phyloP scores from a whole-genome alignment of 2,329 filamentous ascomycete genomes.

The Aspergillus ochraceoroseus region DNA sequence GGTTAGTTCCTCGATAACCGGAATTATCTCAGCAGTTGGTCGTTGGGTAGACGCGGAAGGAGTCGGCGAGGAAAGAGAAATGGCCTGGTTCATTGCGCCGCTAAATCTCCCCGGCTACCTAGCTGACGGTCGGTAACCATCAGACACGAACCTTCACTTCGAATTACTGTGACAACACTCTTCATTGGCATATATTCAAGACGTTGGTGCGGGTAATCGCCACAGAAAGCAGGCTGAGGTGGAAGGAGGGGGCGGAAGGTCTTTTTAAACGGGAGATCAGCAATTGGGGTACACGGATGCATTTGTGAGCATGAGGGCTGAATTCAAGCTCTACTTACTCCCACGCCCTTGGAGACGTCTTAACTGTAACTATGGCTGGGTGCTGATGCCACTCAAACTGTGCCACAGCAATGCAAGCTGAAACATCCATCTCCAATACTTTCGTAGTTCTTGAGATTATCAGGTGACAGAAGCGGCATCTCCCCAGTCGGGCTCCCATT shows the following conservation, averaged over 20 bases:
- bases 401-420: no score
- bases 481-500: conserved; percentile 7
- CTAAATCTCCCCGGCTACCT: conserved; percentile 33
- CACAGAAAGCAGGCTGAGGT: conserved; percentile 12
- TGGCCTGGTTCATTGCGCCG: conserved; percentile 30
- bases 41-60: conserved; percentile 33
- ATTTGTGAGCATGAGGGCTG: background rate
- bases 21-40: conserved; percentile 36
- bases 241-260: conserved; percentile 17
- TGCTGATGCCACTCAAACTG: conserved; percentile 3
- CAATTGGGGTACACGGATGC: conserved; percentile 14
- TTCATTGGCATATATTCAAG: conserved; percentile 32
- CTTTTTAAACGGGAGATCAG: conserved; percentile 16
- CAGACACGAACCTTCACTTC: conserved; percentile 32
- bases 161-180: conserved; percentile 29
- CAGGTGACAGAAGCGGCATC: conserved; percentile 18
- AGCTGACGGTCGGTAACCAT: conserved; percentile 31
- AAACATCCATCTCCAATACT: background rate
- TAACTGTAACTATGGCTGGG: conserved; percentile 5
- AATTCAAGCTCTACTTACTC: background rate
- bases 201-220: conserved; percentile 18
- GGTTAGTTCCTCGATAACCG: conserved; percentile 38
- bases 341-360: conserved; percentile 3
- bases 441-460: conserved; percentile 9
- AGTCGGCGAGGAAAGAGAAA: conserved; percentile 27